Evolutionary conservation across 2,329 filamentous ascomycete species (phyloP), one percentile per base, ranked within the genome.

Genomic region (Stromatinia cepivora): DNA sequence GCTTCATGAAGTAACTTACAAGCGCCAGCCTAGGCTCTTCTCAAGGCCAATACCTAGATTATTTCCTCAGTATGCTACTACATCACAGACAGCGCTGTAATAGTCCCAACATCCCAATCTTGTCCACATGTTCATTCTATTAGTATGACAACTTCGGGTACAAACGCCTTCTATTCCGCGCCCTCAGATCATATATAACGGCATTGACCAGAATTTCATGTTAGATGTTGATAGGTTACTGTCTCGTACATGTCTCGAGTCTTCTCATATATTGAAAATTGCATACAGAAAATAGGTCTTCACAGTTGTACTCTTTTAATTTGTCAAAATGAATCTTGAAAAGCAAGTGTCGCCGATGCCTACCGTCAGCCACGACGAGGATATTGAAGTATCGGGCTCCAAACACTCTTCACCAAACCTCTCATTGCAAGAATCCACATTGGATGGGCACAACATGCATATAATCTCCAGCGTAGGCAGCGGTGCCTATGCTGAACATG

Each of bases 401-500:
- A 52, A 67, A 36, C 3, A 31, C 17, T 61, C 54, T 6, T 67
- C 66, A 17, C 66, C 45, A 61, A 28, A 53, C 34, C 31, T 67
- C 31, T 62, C 56, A 28, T 62, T 52, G n/a, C 34, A 64, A 15
- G 61, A 52, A 1, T 64, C 61, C 4, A 52, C 61, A 17, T 6
- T 53, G 61, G 22, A 52, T 28, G 61, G 46, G 22, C 20, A 67
- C 20, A 67, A 50, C 10, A 39, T 53, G 3, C 31, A 36, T 17
- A 50, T 45, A 13, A 25, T 31, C 3, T 15, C 34, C 39, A n/a
- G 17, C 22, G 20, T 31, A 31, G 54, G 13, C 34, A 67, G 54
- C 10, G 15, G 45, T 17, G 65, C 67, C 15, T 76, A 76, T 45
- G 76, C 75, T 36, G 78, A 78, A 62, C 77, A 79, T 67, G 78